A percentile compares a stretch with the other conserved stretches of the same genome.
Conservation (phyloP, 306 rosid genomes). For the Malus asiatica region DNA sequence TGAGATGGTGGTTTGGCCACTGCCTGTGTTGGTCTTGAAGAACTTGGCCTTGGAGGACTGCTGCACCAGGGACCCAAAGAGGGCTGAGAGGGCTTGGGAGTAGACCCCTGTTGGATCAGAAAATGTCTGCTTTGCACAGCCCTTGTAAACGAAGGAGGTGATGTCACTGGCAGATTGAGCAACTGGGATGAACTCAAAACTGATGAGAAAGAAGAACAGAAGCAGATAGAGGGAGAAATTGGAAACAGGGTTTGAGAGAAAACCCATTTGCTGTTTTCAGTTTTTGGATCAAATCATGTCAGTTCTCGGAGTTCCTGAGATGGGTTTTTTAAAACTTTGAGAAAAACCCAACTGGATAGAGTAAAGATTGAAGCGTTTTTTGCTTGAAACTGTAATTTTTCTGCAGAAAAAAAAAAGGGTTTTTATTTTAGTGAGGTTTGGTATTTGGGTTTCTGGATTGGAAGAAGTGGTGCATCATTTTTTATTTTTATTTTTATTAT, state of each 20-base stretch:
- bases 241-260: slow-evolving; percentile 27
- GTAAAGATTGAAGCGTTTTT: slow-evolving; percentile 7
- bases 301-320: slow-evolving; percentile 8
- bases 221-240: slow-evolving; percentile 18
- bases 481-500: too few relatives aligned
- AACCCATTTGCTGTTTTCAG: slow-evolving; percentile 45
- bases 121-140: slow-evolving; percentile 74
- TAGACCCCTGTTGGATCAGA: slow-evolving; percentile 81
- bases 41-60: slow-evolving; percentile 70
- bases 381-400: slow-evolving; percentile 8
- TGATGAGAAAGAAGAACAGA: background rate
- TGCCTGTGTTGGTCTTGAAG: slow-evolving; percentile 61
- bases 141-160: slow-evolving; percentile 74
- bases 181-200: slow-evolving; percentile 27
- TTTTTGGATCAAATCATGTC: slow-evolving; percentile 48
- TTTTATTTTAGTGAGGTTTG: background rate
- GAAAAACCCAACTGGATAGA: slow-evolving; percentile 12
- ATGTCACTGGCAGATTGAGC: slow-evolving; percentile 53
- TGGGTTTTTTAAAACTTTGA: slow-evolving; percentile 8
- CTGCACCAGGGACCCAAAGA: slow-evolving; percentile 59
- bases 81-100: slow-evolving; percentile 76
- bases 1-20: slow-evolving; percentile 51
- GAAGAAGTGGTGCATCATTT: background rate
- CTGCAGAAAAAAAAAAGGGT: slow-evolving; percentile 12
- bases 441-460: slow-evolving; percentile 14